These are phyloP conservation scores for Trichomonas vaginalis DNA, from an alignment of 208 protist species.

Conservation along the genomic window DNA sequence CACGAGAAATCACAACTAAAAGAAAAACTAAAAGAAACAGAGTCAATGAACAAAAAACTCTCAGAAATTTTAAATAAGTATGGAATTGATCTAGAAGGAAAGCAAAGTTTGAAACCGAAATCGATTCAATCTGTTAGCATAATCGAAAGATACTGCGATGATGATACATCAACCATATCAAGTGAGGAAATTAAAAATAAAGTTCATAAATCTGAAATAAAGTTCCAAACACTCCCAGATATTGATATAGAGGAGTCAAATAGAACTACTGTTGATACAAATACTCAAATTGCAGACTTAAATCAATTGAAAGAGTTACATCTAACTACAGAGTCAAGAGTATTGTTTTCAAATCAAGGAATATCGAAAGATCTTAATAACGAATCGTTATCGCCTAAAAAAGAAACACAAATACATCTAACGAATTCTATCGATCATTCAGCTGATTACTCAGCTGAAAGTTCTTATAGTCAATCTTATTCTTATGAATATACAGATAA, in stretches of 20 bases:
- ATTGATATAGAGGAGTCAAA: neutral
- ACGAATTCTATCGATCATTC: neutral
- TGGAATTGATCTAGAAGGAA: neutral
- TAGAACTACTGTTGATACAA: neutral
- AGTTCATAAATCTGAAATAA: neutral
- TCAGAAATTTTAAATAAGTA: neutral
- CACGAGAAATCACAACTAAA: neutral
- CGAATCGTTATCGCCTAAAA: neutral
- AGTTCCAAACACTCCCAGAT: neutral
- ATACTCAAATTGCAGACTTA: neutral
- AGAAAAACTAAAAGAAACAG: neutral
- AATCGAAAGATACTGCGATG: neutral
- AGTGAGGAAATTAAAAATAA: neutral
- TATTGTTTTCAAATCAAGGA: neutral
- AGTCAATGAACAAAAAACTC: neutral
- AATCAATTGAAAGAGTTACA: neutral
- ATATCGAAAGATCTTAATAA: neutral
- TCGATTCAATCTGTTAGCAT: neutral
- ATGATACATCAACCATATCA: neutral
- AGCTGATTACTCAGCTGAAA: neutral
- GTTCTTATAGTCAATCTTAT: neutral
- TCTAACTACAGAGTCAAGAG: neutral
- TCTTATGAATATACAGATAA: neutral
- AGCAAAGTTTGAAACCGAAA: neutral
- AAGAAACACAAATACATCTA: neutral